Evolutionary conservation across 1,284 basidiomycete species (phyloP).

Genomic region (Ceratobasidium sp.): DNA sequence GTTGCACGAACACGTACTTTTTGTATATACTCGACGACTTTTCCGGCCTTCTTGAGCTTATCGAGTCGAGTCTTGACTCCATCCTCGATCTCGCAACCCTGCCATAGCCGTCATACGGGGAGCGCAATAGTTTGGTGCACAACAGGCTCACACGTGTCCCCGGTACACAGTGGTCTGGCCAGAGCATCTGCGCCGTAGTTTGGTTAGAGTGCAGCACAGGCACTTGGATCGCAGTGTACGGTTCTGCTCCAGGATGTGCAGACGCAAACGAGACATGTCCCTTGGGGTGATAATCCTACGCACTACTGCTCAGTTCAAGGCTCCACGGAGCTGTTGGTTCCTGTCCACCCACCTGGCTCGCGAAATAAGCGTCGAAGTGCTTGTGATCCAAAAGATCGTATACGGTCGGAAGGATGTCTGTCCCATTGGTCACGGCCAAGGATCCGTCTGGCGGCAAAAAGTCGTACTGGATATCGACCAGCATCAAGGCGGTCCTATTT

Average conservation of each 20-base stretch:
- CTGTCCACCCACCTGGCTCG: constrained; percentile 54
- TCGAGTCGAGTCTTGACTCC: constrained; percentile 52
- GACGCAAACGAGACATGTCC: constrained; percentile 69
- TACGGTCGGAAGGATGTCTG: constrained; percentile 58
- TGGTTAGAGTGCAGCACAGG: constrained; percentile 53
- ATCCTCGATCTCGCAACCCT: constrained; percentile 57
- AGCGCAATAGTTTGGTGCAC: background rate
- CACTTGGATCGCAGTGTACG: constrained; percentile 56
- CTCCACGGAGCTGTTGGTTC: background rate
- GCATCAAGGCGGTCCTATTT: constrained; percentile 56
- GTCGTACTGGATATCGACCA: constrained; percentile 69
- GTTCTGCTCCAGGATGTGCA: constrained; percentile 55
- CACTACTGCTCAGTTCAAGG: constrained; percentile 22
- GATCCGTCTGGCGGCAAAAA: constrained; percentile 67
- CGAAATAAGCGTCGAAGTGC: constrained; percentile 59
- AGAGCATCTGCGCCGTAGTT: constrained; percentile 58
- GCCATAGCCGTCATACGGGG: constrained; percentile 41
- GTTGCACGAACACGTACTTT: constrained; percentile 42
- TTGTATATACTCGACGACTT: constrained; percentile 49
- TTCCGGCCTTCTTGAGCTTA: constrained; percentile 48
- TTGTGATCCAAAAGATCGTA: constrained; percentile 57
- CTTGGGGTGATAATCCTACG: constrained; percentile 57
- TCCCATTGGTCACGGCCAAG: constrained; percentile 60
- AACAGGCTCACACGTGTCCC: constrained; percentile 49
- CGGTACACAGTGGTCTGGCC: constrained; percentile 68